phyloP scores from a whole-genome alignment of 2,329 filamentous ascomycete species.

The Acrocalymma vagum region DNA sequence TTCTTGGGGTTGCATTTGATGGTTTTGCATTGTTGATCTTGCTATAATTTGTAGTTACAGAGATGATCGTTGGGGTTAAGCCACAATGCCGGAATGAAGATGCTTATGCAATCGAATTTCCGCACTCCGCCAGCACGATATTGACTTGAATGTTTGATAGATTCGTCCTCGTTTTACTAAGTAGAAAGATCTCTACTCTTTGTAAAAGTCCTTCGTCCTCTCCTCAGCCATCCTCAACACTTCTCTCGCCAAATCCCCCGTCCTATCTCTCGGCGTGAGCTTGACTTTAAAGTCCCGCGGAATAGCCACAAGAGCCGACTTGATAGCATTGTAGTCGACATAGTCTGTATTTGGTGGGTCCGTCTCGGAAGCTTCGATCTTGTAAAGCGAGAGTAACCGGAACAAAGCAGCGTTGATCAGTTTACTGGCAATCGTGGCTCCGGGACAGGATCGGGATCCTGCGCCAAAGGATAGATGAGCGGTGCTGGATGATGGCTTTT shows the following conservation, averaged over 20 bases:
- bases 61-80: too few species aligned
- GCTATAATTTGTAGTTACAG: too few species aligned
- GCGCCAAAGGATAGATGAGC: conserved; percentile 62
- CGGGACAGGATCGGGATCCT: conserved; percentile 61
- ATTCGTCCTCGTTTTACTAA: too few species aligned
- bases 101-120: too few species aligned
- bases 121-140: too few species aligned
- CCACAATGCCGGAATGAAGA: too few species aligned
- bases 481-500: conserved; percentile 31
- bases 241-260: conserved; percentile 41
- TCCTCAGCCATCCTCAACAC: conserved; percentile 55
- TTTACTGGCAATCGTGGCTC: conserved; percentile 60
- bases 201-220: conserved; percentile 60
- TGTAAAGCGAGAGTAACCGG: conserved; percentile 59
- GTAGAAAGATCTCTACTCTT: too few species aligned
- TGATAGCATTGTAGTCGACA: conserved; percentile 69
- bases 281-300: conserved; percentile 66
- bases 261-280: conserved; percentile 63
- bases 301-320: conserved; percentile 67
- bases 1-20: too few species aligned
- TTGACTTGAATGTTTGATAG: too few species aligned
- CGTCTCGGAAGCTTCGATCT: conserved; percentile 57
- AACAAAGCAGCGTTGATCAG: conserved; percentile 61
- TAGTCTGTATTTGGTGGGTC: conserved; percentile 69
- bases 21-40: too few species aligned